Base-by-base conservation (phyloP, 1,284 basidiomycete genomes). In the Ceratobasidium sp. region DNA sequence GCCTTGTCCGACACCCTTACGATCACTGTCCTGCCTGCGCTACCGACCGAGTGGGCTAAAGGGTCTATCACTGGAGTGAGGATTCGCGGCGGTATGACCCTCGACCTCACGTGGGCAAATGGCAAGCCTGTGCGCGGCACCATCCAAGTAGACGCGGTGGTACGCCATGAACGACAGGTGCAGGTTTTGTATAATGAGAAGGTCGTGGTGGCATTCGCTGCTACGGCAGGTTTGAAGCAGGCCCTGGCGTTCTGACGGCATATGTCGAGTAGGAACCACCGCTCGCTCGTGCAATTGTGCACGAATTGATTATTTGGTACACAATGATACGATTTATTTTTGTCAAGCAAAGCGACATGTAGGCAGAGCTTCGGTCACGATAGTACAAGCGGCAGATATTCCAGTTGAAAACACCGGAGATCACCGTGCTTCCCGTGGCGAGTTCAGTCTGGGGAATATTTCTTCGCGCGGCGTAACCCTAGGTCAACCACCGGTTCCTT, bases 1-100 rank as follows among this genome's bases (percentile, higher is more conserved):
- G 83, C 81, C 1, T 73, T 82, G 44, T 77, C 79, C 8, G 82
- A 82, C 2, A 83, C 87, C 4, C 81, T 90, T 6, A 81, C 80
- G 18, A 81, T 92, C 66, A 86, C 83, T 1, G 80, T 92, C 14
- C 81, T 91, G 2, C 90, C 90, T 2, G 85, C 89, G 1, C 81
- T 91, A 3, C 90, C 90, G 0, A 61, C 77, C 1, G 83, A 84
- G 63, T 91, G 90, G 90, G 75, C 83, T 0, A 80, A 82, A 0
- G 90, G 90, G 1, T 83, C 82, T 12, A 84, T 91, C 48, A 82
- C 77, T 60, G 86, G 86, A 8, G 87, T 85, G 0, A 84, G 87
- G 4, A 78, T 89, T 12, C 84, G 90, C 21, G 88, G 88, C 14
- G 89, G 88, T 0, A 83, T 90, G 33, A 83, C 81, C 0, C 75